Percentiles rank a stretch among this genome's conserved stretches.
Evolutionary conservation across 768 basidiomycete species (phyloP).

Genomic region (Lentinula sp.): DNA sequence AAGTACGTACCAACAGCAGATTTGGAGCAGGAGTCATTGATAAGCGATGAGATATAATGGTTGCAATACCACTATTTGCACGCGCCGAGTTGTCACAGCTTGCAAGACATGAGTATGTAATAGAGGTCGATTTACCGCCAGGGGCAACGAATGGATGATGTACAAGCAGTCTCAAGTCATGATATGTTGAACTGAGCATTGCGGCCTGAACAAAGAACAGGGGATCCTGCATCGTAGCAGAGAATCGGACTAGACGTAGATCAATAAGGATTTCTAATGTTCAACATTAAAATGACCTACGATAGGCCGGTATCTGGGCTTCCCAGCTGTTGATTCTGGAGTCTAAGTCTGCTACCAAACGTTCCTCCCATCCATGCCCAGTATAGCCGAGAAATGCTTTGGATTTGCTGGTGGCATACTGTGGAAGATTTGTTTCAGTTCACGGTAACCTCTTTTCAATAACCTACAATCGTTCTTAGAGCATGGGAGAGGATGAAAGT

Average conservation of each 20-base stretch:
- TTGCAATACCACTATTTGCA: neutral
- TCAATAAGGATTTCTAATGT: neutral
- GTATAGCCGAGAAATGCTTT: neutral
- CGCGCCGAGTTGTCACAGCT: slow-evolving; percentile 2
- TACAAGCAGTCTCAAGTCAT: neutral
- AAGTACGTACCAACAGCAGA: neutral
- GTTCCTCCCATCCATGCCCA: slow-evolving; percentile 22
- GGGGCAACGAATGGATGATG: slow-evolving; percentile 3
- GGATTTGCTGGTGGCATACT: slow-evolving; percentile 9
- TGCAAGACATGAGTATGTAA: neutral
- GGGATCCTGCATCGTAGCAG: slow-evolving; percentile 21
- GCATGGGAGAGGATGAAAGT: neutral
- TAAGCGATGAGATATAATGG: neutral
- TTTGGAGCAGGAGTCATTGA: neutral
- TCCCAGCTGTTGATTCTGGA: slow-evolving; percentile 74
- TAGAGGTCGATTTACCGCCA: neutral
- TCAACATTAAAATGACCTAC: slow-evolving; percentile 12
- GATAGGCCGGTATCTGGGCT: slow-evolving; percentile 57
- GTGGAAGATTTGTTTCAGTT: slow-evolving; percentile 17
- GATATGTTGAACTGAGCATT: slow-evolving; percentile 27
- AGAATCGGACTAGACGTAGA: neutral
- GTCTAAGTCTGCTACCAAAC: slow-evolving; percentile 66
- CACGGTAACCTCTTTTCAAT: slow-evolving; percentile 8
- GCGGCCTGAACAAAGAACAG: slow-evolving; percentile 41
- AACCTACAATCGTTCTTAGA: slow-evolving; percentile 1